Conservation (phyloP, 192 early-diverging fungal genomes). For the Anaeromyces robustus region DNA sequence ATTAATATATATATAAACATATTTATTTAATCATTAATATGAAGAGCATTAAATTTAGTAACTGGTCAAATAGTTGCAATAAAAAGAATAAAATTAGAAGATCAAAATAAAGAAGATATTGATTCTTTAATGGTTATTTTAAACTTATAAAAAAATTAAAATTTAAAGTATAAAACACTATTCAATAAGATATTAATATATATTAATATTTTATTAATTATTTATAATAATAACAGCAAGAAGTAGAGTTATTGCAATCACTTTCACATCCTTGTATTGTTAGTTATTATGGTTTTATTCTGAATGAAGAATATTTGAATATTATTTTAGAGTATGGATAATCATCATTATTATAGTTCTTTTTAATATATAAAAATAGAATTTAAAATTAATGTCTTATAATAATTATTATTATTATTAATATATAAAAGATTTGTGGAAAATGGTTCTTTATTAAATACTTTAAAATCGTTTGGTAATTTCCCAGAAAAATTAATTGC, state of each 20-base stretch:
- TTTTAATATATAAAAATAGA: neutral
- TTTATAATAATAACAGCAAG: slow-evolving; percentile 21
- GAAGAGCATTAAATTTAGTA: slow-evolving; percentile 57
- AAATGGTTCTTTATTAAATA: slow-evolving; percentile 78
- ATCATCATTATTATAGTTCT: too few species aligned
- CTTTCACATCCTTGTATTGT: slow-evolving; percentile 71
- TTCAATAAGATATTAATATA: too few species aligned
- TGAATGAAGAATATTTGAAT: slow-evolving; percentile 50
- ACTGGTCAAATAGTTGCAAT: slow-evolving; percentile 74
- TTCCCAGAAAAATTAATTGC: slow-evolving; percentile 82
- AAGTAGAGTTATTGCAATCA: slow-evolving; percentile 75
- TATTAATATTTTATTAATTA: neutral
- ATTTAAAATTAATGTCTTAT: slow-evolving; percentile 1
- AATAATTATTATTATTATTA: slow-evolving; percentile 2
- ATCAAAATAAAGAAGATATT: slow-evolving; percentile 41
- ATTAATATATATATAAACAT: too few species aligned
- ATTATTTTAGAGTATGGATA: slow-evolving; percentile 62
- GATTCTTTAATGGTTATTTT: slow-evolving; percentile 53
- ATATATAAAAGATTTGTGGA: slow-evolving; percentile 45
- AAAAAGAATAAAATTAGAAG: slow-evolving; percentile 65
- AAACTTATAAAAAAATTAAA: neutral
- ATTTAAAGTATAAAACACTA: too few species aligned
- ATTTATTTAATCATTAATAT: too few species aligned
- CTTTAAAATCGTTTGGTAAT: slow-evolving; percentile 71
- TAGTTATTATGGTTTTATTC: slow-evolving; percentile 67